These are phyloP conservation scores for Jasminum sambac DNA, from an alignment of 257 asterid genomes.

Conservation along the genomic window DNA sequence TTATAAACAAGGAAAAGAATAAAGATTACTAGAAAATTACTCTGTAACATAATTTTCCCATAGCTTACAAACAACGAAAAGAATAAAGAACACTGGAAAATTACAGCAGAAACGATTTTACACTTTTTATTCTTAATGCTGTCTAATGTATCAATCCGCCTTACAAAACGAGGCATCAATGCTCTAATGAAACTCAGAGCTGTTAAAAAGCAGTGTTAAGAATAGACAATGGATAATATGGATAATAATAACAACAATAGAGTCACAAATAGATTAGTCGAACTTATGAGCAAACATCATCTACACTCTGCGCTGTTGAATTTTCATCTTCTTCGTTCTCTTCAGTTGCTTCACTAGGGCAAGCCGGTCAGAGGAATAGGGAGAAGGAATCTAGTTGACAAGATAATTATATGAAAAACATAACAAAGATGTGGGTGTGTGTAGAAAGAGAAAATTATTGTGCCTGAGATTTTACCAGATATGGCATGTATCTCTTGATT, in stretches of 20 bases:
- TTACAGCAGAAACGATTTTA: background rate
- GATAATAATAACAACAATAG: background rate
- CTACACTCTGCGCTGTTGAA: slow-evolving; percentile 30
- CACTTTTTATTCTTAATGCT: background rate
- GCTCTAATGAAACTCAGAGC: background rate
- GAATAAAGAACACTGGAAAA: background rate
- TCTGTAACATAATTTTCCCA: too few species aligned
- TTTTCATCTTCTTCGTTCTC: slow-evolving; percentile 61
- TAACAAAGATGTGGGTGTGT: background rate
- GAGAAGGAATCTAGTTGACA: slow-evolving; percentile 71
- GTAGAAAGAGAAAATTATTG: background rate
- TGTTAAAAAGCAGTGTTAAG: too few species aligned
- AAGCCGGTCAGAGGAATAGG: slow-evolving; percentile 64
- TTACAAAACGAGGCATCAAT: background rate
- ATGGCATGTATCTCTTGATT: slow-evolving; percentile 68
- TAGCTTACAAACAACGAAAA: too few species aligned
- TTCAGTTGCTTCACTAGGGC: slow-evolving; percentile 67
- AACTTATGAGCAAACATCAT: slow-evolving; percentile 29
- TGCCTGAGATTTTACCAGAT: slow-evolving; percentile 42
- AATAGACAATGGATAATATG: too few species aligned
- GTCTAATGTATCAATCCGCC: background rate
- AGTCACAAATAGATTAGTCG: background rate
- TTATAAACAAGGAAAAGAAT: too few species aligned
- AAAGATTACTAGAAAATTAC: background rate
- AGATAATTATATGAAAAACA: slow-evolving; percentile 9